Conservation (phyloP, 2,329 filamentous ascomycete genomes). For the Colletotrichum caudatum region DNA sequence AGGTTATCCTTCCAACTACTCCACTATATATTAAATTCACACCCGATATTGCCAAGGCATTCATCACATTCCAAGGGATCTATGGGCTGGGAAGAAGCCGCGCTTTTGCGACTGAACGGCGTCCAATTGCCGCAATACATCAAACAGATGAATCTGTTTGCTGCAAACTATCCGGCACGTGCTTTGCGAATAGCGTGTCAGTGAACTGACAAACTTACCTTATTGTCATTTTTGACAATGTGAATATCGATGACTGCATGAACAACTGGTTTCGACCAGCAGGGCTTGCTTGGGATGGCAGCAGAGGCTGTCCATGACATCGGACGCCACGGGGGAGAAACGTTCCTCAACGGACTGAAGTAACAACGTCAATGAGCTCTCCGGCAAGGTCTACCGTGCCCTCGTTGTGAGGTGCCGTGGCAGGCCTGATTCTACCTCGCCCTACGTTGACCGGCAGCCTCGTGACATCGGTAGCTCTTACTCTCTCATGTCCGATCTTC, state of each 20-base stretch:
- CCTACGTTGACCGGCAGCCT: not conserved
- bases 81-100: slow-evolving; percentile 57
- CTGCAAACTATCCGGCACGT: slow-evolving; percentile 58
- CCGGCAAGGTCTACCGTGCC: too few species aligned
- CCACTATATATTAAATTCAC: slow-evolving; percentile 75
- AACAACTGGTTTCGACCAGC: slow-evolving; percentile 65
- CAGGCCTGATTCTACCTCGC: not conserved
- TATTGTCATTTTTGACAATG: slow-evolving; percentile 66
- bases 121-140: slow-evolving; percentile 7
- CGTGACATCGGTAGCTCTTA: not conserved
- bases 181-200: slow-evolving; percentile 56
- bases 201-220: slow-evolving; percentile 59
- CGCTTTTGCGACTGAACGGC: slow-evolving; percentile 26
- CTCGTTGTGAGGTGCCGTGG: not conserved
- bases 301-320: slow-evolving; percentile 65
- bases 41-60: slow-evolving; percentile 64
- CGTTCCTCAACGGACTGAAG: slow-evolving; percentile 49
- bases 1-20: slow-evolving; percentile 68
- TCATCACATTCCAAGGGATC: slow-evolving; percentile 73
- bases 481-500: not conserved
- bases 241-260: slow-evolving; percentile 61
- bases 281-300: slow-evolving; percentile 56
- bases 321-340: slow-evolving; percentile 67
- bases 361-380: not conserved
- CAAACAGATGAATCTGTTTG: slow-evolving; percentile 56